Base-by-base conservation (phyloP, 495 filamentous ascomycete genomes). In the Cercophora sp. region DNA sequence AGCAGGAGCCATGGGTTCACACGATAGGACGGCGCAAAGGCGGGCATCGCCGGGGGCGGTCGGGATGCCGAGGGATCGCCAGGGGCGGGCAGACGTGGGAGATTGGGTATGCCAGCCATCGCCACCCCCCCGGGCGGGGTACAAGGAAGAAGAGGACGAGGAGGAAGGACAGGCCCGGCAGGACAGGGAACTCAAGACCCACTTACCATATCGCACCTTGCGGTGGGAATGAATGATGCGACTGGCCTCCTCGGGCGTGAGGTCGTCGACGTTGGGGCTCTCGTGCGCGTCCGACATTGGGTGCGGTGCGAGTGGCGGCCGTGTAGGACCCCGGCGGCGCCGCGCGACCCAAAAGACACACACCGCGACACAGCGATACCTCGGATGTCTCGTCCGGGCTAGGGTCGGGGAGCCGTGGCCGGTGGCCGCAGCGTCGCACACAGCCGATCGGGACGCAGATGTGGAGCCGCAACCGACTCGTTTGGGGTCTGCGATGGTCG, bases 151-250 rank as follows among this genome's bases (percentile, higher is more conserved):
- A n/a, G n/a, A n/a, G n/a, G n/a, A n/a, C n/a, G 34, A n/a, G 36
- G 25, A 27, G 24, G 15, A 36, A 23, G 13, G 32, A 15, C 23
- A 26, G 31, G 24, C 10, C 20, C 46, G 24, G 23, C 24, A n/a
- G n/a, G n/a, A 47, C 27, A 34, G 18, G 29, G 8, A 19, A n/a
- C 32, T 13, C 48, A 15, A 22, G 35, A 15, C 42, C 34, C 49
- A 71, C 77, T 55, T 74, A 81, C 78, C 78, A 56, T 81, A 81
- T 59, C 77, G 71, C 48, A 81, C 78, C 58, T 81, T 81, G 32
- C 78, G 73, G 51, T 80, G 78, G 31, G 75, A 78, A 52, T 81
- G 78, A 57, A 81, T 81, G 56, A 81, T 81, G 56, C 77, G 75
- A 56, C 66, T 80, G 44, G 77, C 77, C 61, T 81, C 77, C 62